Evolutionary conservation across 169 alveolate species (phyloP), one percentile per base, ranked within the genome.

Genomic region (Eimeria necatrix): DNA sequence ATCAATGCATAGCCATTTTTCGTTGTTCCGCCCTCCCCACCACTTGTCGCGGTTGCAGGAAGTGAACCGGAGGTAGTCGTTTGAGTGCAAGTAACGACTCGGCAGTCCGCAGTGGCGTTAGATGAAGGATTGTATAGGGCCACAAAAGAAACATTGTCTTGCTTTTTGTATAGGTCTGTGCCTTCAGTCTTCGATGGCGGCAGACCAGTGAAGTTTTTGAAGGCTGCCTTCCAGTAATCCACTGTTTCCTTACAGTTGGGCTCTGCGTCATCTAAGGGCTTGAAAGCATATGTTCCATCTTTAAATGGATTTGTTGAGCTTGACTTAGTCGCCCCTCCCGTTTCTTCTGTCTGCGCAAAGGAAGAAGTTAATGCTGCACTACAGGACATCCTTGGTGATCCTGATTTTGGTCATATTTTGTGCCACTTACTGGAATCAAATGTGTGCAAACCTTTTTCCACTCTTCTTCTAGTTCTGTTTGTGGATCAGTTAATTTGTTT

Each of bases 101-200:
- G 85, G 85, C 85, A 74, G 85, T 74, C 85, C 12, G 85, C 85
- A 4, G 85, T 46, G 60, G 85, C 85, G 59, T 74, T 48, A 12
- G 32, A 26, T 0, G 87, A 46, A 56, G 87, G 87, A 49, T 78
- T 78, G 48, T 78, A 78, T 61, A 78, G 48, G 61, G 87, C 87
- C 22, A 78, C 87, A 16, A 78, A 78, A 46, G 87, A 78, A 78
- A 78, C 64, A 56, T 49, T 78, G 49, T 5, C 68, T 4, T 48
- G 22, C 20, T 78, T 46, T 10, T 48, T 26, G 87, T 78, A 78
- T 16, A 7, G 46, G 24, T 48, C 68, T 18, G 16, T 8, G 3
- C 48, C 48, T 0, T 46, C 22, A 4, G 68, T 46, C 68, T 51
- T 78, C 4, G 87, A 5, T 5, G 87, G 87, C 6, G 87, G 87